phyloP scores from a whole-genome alignment of 2,329 filamentous ascomycete genomes.

The Ophiostoma populinum region DNA sequence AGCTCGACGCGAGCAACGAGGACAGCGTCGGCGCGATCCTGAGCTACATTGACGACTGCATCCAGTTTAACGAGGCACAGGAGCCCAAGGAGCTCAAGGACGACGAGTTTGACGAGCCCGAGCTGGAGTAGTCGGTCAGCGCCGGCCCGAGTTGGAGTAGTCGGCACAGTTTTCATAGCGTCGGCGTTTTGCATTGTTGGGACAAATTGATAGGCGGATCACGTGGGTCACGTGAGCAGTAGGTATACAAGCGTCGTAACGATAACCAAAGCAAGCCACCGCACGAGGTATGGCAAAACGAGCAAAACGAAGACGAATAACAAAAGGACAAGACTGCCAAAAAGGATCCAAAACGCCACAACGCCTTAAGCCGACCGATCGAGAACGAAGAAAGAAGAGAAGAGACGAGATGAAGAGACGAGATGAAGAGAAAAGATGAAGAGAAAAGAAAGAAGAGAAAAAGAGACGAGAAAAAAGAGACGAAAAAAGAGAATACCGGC shows the following conservation, averaged over 20 bases:
- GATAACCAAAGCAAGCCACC: too few relatives aligned
- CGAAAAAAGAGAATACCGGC: not conserved
- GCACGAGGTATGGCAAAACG: too few relatives aligned
- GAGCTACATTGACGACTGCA: conserved; percentile 87
- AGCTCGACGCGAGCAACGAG: conserved; percentile 77
- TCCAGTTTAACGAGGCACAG: conserved; percentile 85
- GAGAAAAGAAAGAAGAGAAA: not conserved
- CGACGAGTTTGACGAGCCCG: conserved; percentile 32
- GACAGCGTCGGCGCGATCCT: conserved; percentile 73
- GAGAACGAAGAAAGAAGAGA: too few relatives aligned
- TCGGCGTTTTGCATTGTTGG: conserved; percentile 18
- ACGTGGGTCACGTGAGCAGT: too few relatives aligned
- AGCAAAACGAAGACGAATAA: too few relatives aligned
- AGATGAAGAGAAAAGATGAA: not conserved
- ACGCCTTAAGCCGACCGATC: too few relatives aligned
- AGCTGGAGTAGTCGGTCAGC: conserved; percentile 4
- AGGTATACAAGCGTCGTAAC: too few relatives aligned
- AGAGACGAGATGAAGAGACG: too few relatives aligned
- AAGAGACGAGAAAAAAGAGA: not conserved
- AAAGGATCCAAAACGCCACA: too few relatives aligned
- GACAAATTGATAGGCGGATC: not conserved
- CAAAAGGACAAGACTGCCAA: too few relatives aligned
- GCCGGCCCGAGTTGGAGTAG: too few relatives aligned
- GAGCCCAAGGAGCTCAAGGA: conserved; percentile 72
- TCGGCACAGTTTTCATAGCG: too few relatives aligned